Evolutionary conservation across 495 filamentous ascomycete genomes (phyloP).

Genomic region (Glarea lozoyensis): DNA sequence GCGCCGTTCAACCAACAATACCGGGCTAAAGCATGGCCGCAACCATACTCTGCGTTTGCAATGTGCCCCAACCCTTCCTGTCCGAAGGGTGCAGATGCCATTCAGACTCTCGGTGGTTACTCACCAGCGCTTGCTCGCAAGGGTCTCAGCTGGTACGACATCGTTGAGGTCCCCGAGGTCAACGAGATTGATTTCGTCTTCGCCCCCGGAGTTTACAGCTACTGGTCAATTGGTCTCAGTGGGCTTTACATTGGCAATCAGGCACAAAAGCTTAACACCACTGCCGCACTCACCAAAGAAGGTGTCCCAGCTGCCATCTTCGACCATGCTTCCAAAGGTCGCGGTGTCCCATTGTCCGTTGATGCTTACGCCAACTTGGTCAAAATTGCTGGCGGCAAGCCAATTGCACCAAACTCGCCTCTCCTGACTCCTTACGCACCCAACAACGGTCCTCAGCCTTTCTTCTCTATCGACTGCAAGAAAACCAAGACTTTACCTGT

Average conservation of each 20-base stretch:
- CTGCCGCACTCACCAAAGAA: neutral
- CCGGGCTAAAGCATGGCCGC: neutral
- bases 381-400: neutral
- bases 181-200: neutral
- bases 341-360: neutral
- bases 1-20: neutral
- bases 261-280: neutral
- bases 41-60: neutral
- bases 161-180: neutral
- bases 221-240: neutral
- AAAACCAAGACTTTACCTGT: neutral
- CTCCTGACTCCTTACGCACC: neutral
- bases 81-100: neutral
- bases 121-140: neutral
- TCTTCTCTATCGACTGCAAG: neutral
- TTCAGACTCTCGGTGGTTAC: neutral
- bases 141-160: neutral
- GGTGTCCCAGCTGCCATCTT: neutral
- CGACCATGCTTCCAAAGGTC: neutral
- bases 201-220: neutral
- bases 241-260: neutral
- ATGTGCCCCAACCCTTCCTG: neutral
- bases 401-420: neutral
- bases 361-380: neutral
- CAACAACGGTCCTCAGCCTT: neutral